A percentile compares a stretch with the other conserved stretches of the same genome.
phyloP scores from a whole-genome alignment of 345 rosid genomes.

The Linum lewisii region DNA sequence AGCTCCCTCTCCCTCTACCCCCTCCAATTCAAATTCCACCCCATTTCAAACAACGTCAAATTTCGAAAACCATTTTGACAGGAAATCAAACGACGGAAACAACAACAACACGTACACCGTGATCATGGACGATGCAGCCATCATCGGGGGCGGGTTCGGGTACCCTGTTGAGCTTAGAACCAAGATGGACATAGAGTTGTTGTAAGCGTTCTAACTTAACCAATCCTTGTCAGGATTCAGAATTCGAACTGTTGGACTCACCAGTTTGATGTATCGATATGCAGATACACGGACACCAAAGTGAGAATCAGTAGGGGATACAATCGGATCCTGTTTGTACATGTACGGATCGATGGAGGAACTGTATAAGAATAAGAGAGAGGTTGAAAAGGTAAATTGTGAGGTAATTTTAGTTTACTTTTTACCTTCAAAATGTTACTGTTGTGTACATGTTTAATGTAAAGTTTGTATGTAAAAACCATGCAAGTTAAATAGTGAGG shows the following conservation, averaged over 20 bases:
- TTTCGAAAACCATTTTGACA: constrained; percentile 10
- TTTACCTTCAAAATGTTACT: too few species aligned
- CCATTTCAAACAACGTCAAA: not conserved
- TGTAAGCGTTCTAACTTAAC: constrained; percentile 38
- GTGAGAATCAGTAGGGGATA: constrained; percentile 67
- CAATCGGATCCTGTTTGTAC: constrained; percentile 56
- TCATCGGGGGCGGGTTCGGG: constrained; percentile 67
- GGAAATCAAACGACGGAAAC: constrained; percentile 37
- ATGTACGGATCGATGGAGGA: constrained; percentile 24
- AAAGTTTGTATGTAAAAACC: too few species aligned
- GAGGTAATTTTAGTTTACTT: too few species aligned
- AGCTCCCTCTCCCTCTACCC: constrained; percentile 14
- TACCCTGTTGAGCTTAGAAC: constrained; percentile 63
- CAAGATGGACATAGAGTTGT: constrained; percentile 41
- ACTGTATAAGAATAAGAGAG: not conserved
- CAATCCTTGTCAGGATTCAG: not conserved
- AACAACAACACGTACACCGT: constrained; percentile 34
- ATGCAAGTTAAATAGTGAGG: too few species aligned
- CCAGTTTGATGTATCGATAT: not conserved
- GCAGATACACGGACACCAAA: constrained; percentile 68
- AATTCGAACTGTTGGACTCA: not conserved
- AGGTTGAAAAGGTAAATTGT: too few species aligned
- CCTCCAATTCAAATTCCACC: not conserved
- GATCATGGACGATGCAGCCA: constrained; percentile 78
- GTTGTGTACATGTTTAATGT: too few species aligned